Evolutionary conservation across 139 green algal genomes (phyloP).

Genomic region (Mesotaenium endlicherianum): DNA sequence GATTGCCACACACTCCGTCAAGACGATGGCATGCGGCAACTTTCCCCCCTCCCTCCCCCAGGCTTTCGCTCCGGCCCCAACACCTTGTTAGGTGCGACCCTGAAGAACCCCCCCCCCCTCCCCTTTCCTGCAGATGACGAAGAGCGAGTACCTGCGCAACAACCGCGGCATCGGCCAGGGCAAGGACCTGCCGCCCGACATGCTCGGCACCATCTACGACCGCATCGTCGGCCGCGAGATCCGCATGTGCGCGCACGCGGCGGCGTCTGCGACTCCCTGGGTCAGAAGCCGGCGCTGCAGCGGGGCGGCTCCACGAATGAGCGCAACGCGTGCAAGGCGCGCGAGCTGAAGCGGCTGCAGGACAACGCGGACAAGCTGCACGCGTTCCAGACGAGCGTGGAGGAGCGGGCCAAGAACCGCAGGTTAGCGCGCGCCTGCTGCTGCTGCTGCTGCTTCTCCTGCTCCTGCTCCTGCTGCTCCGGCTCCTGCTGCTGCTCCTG

Average conservation of each 20-base stretch:
- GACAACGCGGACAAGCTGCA: background rate
- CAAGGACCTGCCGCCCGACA: slow-evolving; percentile 61
- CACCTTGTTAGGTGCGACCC: too few relatives aligned
- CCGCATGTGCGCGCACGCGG: slow-evolving; percentile 50
- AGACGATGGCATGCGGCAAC: too few relatives aligned
- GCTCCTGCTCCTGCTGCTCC: too few relatives aligned
- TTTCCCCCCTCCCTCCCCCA: too few relatives aligned
- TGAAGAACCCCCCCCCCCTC: too few relatives aligned
- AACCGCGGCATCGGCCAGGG: slow-evolving; percentile 21
- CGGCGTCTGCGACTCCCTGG: too few relatives aligned
- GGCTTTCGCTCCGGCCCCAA: too few relatives aligned
- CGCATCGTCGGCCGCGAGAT: slow-evolving; percentile 74
- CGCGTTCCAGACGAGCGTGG: background rate
- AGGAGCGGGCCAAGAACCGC: background rate
- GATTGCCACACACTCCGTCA: too few relatives aligned
- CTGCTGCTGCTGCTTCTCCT: background rate
- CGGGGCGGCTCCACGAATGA: background rate
- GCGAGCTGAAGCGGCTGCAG: background rate
- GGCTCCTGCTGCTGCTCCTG: background rate
- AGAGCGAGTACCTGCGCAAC: slow-evolving; percentile 24
- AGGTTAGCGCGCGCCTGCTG: background rate
- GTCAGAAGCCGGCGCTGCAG: too few relatives aligned
- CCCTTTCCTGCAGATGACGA: slow-evolving; percentile 18
- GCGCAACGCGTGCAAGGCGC: background rate
- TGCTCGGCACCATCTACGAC: slow-evolving; percentile 78